Evolutionary conservation across 2,329 filamentous ascomycete species (phyloP).

Genomic region (Emergomyces pasteurianus): DNA sequence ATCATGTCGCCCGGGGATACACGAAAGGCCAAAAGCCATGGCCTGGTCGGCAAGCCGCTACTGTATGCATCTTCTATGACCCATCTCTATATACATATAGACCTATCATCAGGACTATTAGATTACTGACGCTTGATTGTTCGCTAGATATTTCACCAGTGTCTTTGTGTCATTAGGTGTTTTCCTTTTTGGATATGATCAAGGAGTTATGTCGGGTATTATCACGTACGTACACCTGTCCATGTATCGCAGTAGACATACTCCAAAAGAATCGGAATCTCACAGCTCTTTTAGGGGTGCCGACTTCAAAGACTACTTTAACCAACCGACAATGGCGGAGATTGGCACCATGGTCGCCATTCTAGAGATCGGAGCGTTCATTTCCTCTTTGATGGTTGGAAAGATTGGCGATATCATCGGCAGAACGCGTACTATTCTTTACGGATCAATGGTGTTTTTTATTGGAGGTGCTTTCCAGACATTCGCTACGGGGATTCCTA

Average conservation of each 20-base stretch:
- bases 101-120: background rate
- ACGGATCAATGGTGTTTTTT: conserved; percentile 81
- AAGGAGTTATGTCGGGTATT: conserved; percentile 57
- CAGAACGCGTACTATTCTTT: conserved; percentile 78
- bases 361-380: conserved; percentile 82
- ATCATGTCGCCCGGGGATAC: conserved; percentile 74
- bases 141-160: conserved; percentile 72
- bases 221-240: conserved; percentile 43
- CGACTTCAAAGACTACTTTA: conserved; percentile 85
- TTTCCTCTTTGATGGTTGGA: conserved; percentile 77
- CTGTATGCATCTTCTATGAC: conserved; percentile 47
- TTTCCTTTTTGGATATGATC: conserved; percentile 54
- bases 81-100: background rate
- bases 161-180: conserved; percentile 56
- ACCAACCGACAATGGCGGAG: conserved; percentile 73
- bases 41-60: conserved; percentile 88
- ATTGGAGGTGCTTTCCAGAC: conserved; percentile 76
- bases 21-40: conserved; percentile 61
- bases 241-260: background rate
- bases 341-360: conserved; percentile 98
- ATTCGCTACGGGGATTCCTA: conserved; percentile 66
- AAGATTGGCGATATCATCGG: conserved; percentile 86
- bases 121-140: background rate
- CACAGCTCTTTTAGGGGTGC: conserved; percentile 48
- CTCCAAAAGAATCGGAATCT: conserved; percentile 4